Percentiles rank a stretch among this genome's conserved stretches.
These are phyloP conservation scores for Epichloe aotearoae DNA, from an alignment of 2,329 filamentous ascomycete species.

Conservation along the genomic window DNA sequence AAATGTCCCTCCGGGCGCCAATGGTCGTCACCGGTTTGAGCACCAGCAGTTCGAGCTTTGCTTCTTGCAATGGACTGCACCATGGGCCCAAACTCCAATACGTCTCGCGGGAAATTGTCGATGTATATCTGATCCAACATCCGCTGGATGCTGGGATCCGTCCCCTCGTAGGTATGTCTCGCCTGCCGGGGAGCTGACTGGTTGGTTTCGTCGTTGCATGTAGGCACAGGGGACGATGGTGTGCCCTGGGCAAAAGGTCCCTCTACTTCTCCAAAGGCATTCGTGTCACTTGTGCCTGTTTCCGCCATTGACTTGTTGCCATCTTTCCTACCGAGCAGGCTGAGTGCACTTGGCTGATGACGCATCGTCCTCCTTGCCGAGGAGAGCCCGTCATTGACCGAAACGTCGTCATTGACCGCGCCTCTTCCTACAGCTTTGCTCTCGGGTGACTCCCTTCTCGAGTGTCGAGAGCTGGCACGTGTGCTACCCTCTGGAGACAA, in stretches of 20 bases:
- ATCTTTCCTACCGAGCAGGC: conserved; percentile 44
- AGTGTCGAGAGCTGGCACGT: conserved; percentile 23
- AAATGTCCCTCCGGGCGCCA: conserved; percentile 80
- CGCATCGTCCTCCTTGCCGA: conserved; percentile 34
- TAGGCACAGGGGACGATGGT: conserved; percentile 10
- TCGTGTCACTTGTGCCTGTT: conserved; percentile 44
- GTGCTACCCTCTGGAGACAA: conserved; percentile 19
- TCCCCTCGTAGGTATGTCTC: conserved; percentile 76
- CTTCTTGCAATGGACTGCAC: conserved; percentile 54
- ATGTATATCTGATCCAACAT: conserved; percentile 78
- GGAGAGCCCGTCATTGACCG: conserved; percentile 28
- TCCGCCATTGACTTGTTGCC: conserved; percentile 45
- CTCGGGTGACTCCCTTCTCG: conserved; percentile 23
- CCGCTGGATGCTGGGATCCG: conserved; percentile 52
- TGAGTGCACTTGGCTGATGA: conserved; percentile 46
- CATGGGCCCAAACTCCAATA: conserved; percentile 63
- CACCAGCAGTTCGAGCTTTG: conserved; percentile 35
- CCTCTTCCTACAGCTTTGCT: conserved; percentile 10
- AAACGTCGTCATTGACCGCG: conserved; percentile 20
- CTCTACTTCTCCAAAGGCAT: conserved; percentile 47
- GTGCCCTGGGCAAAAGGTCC: conserved; percentile 34
- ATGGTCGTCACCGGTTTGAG: conserved; percentile 27
- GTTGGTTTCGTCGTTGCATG: conserved; percentile 15
- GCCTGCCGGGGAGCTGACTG: conserved; percentile 30
- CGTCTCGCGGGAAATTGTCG: conserved; percentile 53